phyloP scores from a whole-genome alignment of 2,329 filamentous ascomycete genomes.

The Talaromyces sp. region DNA sequence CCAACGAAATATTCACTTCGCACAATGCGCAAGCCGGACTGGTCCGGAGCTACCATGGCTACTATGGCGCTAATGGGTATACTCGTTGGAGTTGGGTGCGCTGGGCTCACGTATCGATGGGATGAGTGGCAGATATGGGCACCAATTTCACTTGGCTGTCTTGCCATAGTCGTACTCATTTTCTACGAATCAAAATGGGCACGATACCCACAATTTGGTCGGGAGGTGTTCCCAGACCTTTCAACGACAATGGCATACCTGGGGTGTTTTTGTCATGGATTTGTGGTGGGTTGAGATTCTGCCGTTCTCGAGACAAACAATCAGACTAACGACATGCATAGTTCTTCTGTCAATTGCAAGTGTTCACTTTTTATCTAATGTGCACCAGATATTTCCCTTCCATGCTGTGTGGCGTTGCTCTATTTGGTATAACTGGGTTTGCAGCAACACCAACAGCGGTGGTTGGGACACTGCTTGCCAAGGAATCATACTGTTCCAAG shows the following conservation, averaged over 20 bases:
- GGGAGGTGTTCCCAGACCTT: conserved; percentile 40
- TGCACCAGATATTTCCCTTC: conserved; percentile 38
- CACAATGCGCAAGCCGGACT: conserved; percentile 41
- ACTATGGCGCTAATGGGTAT: conserved; percentile 41
- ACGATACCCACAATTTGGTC: conserved; percentile 40
- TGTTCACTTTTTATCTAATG: conserved; percentile 46
- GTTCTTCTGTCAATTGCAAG: conserved; percentile 49
- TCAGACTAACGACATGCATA: too few relatives aligned
- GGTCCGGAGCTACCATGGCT: conserved; percentile 47
- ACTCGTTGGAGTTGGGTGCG: conserved; percentile 49
- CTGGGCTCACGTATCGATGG: conserved; percentile 46
- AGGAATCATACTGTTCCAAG: conserved; percentile 23
- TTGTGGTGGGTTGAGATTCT: conserved; percentile 40
- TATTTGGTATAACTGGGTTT: conserved; percentile 41
- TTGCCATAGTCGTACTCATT: conserved; percentile 34
- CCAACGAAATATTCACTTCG: conserved; percentile 22
- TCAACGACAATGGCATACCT: conserved; percentile 44
- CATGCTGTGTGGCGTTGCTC: conserved; percentile 40
- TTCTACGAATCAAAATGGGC: conserved; percentile 41
- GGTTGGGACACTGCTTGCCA: conserved; percentile 20
- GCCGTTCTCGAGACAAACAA: background rate
- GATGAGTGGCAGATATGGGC: conserved; percentile 41
- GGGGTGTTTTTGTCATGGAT: conserved; percentile 45
- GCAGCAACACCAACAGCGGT: conserved; percentile 25
- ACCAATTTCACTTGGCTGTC: conserved; percentile 41